phyloP scores from a whole-genome alignment of 805 yeast species.

The Wickerhamomyces bovis region DNA sequence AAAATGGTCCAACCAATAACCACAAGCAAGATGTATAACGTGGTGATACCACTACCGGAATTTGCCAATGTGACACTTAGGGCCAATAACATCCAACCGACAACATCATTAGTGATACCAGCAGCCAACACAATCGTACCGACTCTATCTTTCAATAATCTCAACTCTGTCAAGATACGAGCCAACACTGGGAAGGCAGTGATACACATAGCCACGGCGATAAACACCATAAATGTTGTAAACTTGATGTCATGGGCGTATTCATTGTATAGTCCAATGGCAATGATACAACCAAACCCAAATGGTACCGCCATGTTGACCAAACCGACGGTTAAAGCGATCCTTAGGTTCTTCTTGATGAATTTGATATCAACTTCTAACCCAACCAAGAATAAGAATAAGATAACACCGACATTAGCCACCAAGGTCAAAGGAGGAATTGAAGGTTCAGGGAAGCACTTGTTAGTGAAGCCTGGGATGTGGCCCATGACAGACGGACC shows the following conservation, averaged over 20 bases:
- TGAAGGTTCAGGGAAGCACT: slow-evolving; percentile 59
- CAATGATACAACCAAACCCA: slow-evolving; percentile 68
- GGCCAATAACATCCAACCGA: slow-evolving; percentile 80
- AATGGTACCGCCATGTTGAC: slow-evolving; percentile 74
- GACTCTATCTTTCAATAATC: slow-evolving; percentile 65
- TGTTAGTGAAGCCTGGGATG: slow-evolving; percentile 58
- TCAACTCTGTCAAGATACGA: slow-evolving; percentile 67
- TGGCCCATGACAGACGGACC: slow-evolving; percentile 76
- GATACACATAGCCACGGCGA: slow-evolving; percentile 78
- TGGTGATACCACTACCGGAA: slow-evolving; percentile 59
- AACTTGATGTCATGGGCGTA: slow-evolving; percentile 47
- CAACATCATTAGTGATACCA: slow-evolving; percentile 71
- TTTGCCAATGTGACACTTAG: slow-evolving; percentile 72
- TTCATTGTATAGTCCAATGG: slow-evolving; percentile 59
- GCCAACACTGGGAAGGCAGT: slow-evolving; percentile 85
- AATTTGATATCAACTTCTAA: slow-evolving; percentile 69
- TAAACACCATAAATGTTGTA: slow-evolving; percentile 72
- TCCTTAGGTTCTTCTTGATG: slow-evolving; percentile 51
- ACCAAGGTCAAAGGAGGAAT: slow-evolving; percentile 58
- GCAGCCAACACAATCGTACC: slow-evolving; percentile 75
- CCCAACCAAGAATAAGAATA: slow-evolving; percentile 72
- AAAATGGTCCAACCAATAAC: slow-evolving; percentile 66
- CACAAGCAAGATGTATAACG: slow-evolving; percentile 62
- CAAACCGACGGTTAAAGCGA: slow-evolving; percentile 64
- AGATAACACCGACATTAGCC: slow-evolving; percentile 70